These are phyloP conservation scores for Nicotiana benthamiana DNA, from an alignment of 257 asterid species.

Conservation along the genomic window DNA sequence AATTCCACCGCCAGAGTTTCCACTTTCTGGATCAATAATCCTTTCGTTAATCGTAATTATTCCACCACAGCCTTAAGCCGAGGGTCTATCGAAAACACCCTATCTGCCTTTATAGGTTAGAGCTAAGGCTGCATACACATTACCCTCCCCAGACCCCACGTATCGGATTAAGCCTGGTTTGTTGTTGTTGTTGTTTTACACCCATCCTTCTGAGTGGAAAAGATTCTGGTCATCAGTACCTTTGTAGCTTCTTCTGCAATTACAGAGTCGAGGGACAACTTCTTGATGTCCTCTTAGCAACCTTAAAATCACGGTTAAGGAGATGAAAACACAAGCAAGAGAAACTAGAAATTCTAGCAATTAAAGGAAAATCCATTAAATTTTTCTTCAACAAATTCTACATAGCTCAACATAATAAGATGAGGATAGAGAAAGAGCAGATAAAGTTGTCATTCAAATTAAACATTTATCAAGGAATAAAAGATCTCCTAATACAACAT, in stretches of 20 bases:
- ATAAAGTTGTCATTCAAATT: neutral
- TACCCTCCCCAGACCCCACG: accelerated
- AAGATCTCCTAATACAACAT: neutral
- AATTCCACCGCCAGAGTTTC: neutral
- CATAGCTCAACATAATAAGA: neutral
- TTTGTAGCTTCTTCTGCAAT: neutral
- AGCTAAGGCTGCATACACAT: no score
- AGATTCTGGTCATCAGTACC: neutral
- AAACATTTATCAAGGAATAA: neutral
- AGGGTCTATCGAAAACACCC: no score
- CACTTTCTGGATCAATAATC: neutral
- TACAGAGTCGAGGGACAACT: neutral
- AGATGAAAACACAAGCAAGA: neutral
- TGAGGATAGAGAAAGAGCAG: no score
- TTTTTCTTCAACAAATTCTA: neutral
- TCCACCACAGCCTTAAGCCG: neutral
- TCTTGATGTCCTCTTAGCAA: neutral
- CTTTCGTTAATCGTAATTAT: neutral
- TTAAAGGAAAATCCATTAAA: neutral
- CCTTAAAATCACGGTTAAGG: neutral
- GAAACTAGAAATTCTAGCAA: neutral
- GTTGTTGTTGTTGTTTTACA: no score
- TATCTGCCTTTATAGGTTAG: no score
- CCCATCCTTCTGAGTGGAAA: neutral
- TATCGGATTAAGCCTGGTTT: no score